Conservation (phyloP, 805 yeast species). For the Wickerhamiella brachini region DNA sequence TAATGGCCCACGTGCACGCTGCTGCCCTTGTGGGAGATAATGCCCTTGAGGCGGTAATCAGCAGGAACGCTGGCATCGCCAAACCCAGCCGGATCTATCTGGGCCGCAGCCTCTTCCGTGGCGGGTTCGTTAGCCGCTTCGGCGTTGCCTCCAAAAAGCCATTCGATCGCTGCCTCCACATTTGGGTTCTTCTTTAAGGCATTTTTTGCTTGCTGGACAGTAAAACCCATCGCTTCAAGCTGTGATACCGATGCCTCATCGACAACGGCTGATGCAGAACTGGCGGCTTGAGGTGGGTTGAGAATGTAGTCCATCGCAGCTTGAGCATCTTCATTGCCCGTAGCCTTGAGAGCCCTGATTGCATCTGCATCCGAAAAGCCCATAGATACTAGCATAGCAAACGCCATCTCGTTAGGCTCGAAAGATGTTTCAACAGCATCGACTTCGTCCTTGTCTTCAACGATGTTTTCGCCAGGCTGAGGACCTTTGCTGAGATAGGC, state of each 20-base stretch:
- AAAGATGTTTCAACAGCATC: slow-evolving; percentile 3
- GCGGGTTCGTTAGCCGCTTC: slow-evolving; percentile 49
- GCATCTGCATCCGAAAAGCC: slow-evolving; percentile 70
- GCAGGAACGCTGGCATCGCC: slow-evolving; percentile 22
- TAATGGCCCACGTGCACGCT: slow-evolving; percentile 89
- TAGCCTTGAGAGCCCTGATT: slow-evolving; percentile 51
- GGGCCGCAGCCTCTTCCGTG: slow-evolving; percentile 8
- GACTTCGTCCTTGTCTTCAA: slow-evolving; percentile 21
- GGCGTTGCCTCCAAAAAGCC: slow-evolving; percentile 68
- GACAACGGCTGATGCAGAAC: not conserved
- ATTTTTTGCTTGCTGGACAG: slow-evolving; percentile 47
- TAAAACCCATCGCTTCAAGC: slow-evolving; percentile 68
- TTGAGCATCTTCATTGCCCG: slow-evolving; percentile 54
- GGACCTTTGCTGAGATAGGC: slow-evolving; percentile 31
- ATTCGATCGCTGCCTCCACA: slow-evolving; percentile 70
- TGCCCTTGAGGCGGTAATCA: slow-evolving; percentile 41
- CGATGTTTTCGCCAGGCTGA: slow-evolving; percentile 28
- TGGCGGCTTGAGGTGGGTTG: slow-evolving; percentile 7
- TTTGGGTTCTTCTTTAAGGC: slow-evolving; percentile 52
- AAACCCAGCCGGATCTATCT: slow-evolving; percentile 2
- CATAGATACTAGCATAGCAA: slow-evolving; percentile 54
- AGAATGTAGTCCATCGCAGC: slow-evolving; percentile 84
- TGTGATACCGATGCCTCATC: slow-evolving; percentile 31
- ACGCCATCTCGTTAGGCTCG: slow-evolving; percentile 32
- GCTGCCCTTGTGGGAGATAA: slow-evolving; percentile 78